Percentiles rank a stretch among this genome's conserved stretches.
These are phyloP conservation scores for Evernia prunastri DNA, from an alignment of 495 filamentous ascomycete species.

Conservation along the genomic window DNA sequence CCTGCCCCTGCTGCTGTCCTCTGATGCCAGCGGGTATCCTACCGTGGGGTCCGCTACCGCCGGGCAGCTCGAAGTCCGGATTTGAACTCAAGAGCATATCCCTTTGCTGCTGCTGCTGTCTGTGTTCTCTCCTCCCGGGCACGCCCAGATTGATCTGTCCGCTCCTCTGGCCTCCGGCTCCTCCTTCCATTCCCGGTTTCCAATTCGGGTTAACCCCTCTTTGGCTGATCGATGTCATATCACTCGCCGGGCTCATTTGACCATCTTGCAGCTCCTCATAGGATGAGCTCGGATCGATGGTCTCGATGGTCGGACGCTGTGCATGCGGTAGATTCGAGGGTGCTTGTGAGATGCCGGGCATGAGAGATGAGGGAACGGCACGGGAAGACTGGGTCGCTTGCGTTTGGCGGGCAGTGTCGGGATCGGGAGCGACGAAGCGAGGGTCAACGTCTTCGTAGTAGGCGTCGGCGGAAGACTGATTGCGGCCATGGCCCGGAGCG, in stretches of 20 bases:
- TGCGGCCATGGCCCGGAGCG: constrained; percentile 36
- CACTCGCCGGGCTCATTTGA: constrained; percentile 66
- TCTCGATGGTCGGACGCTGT: constrained; percentile 31
- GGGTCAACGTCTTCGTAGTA: constrained; percentile 97
- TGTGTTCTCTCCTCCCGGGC: constrained; percentile 19
- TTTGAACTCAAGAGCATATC: constrained; percentile 62
- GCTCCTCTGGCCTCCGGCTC: constrained; percentile 8
- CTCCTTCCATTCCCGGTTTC: constrained; percentile 38
- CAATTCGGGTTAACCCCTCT: constrained; percentile 82
- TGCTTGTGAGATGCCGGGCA: constrained; percentile 30
- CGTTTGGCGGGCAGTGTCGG: constrained; percentile 18
- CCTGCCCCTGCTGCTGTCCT: constrained; percentile 22
- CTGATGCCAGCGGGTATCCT: constrained; percentile 9
- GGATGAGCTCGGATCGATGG: constrained; percentile 25
- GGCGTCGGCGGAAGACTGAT: constrained; percentile 38
- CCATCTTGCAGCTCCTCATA: constrained; percentile 59
- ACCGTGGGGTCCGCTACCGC: constrained; percentile 2
- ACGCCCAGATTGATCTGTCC: constrained; percentile 22
- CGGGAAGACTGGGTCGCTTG: constrained; percentile 19
- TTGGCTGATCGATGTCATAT: constrained; percentile 83
- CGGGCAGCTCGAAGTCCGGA: constrained; percentile 62
- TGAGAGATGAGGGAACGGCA: constrained; percentile 30
- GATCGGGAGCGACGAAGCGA: constrained; percentile 56
- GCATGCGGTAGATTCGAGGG: constrained; percentile 29
- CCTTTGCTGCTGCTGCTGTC: constrained; percentile 40